Conservation (phyloP, 208 protist species). For the Trypanosomatidae sp. region DNA sequence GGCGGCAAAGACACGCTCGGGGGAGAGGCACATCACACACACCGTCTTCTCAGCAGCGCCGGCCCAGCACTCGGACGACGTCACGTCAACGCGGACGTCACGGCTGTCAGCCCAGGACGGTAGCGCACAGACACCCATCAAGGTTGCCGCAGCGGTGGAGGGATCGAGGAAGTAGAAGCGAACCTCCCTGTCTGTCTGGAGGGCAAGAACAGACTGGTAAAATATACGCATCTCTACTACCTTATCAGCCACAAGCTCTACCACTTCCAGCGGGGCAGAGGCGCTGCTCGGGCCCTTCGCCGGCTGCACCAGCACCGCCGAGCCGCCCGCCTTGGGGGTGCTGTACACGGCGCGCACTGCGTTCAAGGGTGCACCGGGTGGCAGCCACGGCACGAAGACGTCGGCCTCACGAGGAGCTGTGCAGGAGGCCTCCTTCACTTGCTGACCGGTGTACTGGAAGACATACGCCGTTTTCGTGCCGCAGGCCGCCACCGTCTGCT, state of each 20-base stretch:
- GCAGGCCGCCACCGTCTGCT: slow-evolving; percentile 40
- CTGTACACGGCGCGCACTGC: too few relatives aligned
- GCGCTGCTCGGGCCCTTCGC: too few relatives aligned
- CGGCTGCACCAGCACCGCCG: too few relatives aligned
- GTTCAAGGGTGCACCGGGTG: slow-evolving; percentile 21
- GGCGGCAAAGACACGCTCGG: slow-evolving; percentile 14
- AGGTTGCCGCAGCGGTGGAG: slow-evolving; percentile 10
- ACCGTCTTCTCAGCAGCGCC: slow-evolving; percentile 11
- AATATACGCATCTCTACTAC: slow-evolving; percentile 36
- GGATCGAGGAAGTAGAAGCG: slow-evolving; percentile 44
- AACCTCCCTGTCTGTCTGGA: slow-evolving; percentile 27
- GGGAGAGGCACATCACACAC: slow-evolving; percentile 17
- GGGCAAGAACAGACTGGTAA: slow-evolving; percentile 39
- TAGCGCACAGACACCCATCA: slow-evolving; percentile 18
- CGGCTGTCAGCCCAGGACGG: slow-evolving; percentile 6
- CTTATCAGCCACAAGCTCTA: too few relatives aligned
- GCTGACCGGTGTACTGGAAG: slow-evolving; percentile 12
- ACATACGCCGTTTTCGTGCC: slow-evolving; percentile 38
- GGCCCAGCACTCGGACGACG: slow-evolving; percentile 8
- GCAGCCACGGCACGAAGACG: slow-evolving; percentile 46
- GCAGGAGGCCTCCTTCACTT: slow-evolving; percentile 18
- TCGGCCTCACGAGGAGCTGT: slow-evolving; percentile 27
- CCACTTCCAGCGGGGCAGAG: too few relatives aligned
- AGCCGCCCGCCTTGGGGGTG: too few relatives aligned
- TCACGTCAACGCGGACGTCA: slow-evolving; percentile 6